Base-by-base conservation (phyloP, 2,329 filamentous ascomycete genomes). In the Fonsecaea pedrosoi region DNA sequence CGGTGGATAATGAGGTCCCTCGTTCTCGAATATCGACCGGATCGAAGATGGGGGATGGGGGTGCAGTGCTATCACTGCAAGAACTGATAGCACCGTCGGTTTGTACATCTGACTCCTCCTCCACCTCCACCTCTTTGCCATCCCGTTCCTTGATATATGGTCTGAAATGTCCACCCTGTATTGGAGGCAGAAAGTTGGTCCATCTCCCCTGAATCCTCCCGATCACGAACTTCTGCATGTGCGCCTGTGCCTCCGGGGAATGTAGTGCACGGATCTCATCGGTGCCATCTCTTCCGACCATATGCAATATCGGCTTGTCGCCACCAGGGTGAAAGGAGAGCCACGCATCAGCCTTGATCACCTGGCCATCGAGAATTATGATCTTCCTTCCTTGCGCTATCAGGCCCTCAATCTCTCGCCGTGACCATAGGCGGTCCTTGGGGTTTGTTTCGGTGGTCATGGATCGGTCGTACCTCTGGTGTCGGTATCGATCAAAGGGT, bases 221-320 rank as follows among this genome's bases (percentile, higher is more conserved):
- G 74, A 98, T 92, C 70, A 92, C 88, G 77, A 94, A 98, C 70
- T 86, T 87, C 67, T 87, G 80, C 92, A 97, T 97, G 73, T 87
- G 87, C 66, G 87, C 78, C 73, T 87, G 87, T 15, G 95, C 89
- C 75, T 94, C 90, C 50, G 82, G 73, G 0, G 94, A 97, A 78
- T 99, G 95, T 37, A 97, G 83, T 48, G 90, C 92, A 78, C 90
- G 92, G 69, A 98, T 89, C 80, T 98, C 95, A 78, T 97, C 94
- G 10, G 94, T 97, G 59, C 92, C 94, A 86, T 97, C 93, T 79
- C 90, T 88, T 69, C 93, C 93, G 68, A 98, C 87, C 92, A 97
- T 95, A 77, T 99, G 95, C 77, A 88, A 83, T 71, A 99, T 96
- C 62, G 94, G 87, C 80, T 93, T 95, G 74, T 94, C 89, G 73